Percentiles rank a stretch among this genome's conserved stretches.
Evolutionary conservation across 805 yeast genomes (phyloP).

Genomic region (Metschnikowia kofuensis): DNA sequence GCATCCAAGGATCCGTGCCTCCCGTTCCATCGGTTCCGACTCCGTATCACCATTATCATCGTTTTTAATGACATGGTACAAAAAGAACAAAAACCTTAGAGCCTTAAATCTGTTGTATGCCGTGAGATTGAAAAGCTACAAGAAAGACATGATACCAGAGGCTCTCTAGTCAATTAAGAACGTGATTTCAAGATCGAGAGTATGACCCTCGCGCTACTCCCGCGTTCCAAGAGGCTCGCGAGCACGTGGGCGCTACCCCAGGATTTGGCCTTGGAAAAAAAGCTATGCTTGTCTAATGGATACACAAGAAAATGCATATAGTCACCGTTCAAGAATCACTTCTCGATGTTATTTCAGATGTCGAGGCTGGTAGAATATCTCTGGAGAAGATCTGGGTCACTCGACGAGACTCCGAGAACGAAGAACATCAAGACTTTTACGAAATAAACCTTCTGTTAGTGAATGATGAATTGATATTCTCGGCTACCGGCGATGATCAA

Average conservation of each 20-base stretch:
- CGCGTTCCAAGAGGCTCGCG: not conserved
- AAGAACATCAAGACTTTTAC: slow-evolving; percentile 12
- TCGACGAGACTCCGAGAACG: slow-evolving; percentile 22
- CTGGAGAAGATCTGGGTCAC: slow-evolving; percentile 46
- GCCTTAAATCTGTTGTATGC: no score
- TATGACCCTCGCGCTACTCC: no score
- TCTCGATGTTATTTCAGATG: slow-evolving; percentile 42
- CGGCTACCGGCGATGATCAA: not conserved
- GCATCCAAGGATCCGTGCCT: not conserved
- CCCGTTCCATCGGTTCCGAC: not conserved
- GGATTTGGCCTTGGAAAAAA: slow-evolving; percentile 1
- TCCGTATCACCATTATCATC: no score
- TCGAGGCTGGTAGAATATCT: slow-evolving; percentile 16
- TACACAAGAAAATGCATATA: slow-evolving; percentile 17
- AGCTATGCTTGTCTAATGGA: not conserved
- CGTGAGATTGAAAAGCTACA: no score
- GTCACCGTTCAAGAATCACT: slow-evolving; percentile 46
- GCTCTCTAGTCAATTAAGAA: no score
- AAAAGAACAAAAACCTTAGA: no score
- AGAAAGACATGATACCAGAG: no score
- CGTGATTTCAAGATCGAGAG: no score
- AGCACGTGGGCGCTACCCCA: not conserved
- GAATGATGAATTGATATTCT: slow-evolving; percentile 3
- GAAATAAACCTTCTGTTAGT: slow-evolving; percentile 1
- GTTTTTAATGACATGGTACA: no score